These are phyloP conservation scores for Athelia psychrophila DNA, from an alignment of 1,284 basidiomycete species.

Conservation along the genomic window DNA sequence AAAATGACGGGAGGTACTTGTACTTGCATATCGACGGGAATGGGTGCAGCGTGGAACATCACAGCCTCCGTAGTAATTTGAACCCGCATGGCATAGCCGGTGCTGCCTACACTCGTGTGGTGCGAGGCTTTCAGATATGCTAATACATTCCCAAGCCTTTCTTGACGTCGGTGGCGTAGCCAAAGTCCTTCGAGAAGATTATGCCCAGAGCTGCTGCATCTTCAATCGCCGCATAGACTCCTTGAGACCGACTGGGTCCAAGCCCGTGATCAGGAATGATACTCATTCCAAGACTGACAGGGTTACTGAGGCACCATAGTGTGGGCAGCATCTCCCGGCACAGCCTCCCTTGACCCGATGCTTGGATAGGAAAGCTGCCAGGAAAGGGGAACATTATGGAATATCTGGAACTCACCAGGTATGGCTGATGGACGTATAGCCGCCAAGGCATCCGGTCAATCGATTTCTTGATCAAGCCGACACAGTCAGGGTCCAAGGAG, in stretches of 20 bases:
- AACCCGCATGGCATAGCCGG: too few relatives aligned
- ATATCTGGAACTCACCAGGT: too few relatives aligned
- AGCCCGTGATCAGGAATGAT: background rate
- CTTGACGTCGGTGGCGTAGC: slow-evolving; percentile 24
- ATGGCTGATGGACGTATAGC: slow-evolving; percentile 30
- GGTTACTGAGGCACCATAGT: slow-evolving; percentile 28
- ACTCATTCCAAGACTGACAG: background rate
- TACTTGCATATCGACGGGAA: too few relatives aligned
- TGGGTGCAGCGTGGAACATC: too few relatives aligned
- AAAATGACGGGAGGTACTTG: too few relatives aligned
- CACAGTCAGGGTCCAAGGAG: slow-evolving; percentile 27
- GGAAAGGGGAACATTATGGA: too few relatives aligned
- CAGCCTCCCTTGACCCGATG: slow-evolving; percentile 26
- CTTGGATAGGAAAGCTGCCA: too few relatives aligned
- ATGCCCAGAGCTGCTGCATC: slow-evolving; percentile 33
- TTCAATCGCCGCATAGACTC: slow-evolving; percentile 33
- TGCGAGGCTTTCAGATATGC: slow-evolving; percentile 27
- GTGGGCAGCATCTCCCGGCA: slow-evolving; percentile 31
- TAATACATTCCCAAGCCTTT: slow-evolving; percentile 28
- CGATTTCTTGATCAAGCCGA: slow-evolving; percentile 25
- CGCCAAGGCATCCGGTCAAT: slow-evolving; percentile 34
- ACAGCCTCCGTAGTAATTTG: too few relatives aligned
- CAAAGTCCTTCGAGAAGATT: slow-evolving; percentile 27
- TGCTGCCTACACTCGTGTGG: slow-evolving; percentile 27
- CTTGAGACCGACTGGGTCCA: slow-evolving; percentile 2